These are phyloP conservation scores for Cercophora samala DNA, from an alignment of 495 filamentous ascomycete genomes.

Conservation along the genomic window DNA sequence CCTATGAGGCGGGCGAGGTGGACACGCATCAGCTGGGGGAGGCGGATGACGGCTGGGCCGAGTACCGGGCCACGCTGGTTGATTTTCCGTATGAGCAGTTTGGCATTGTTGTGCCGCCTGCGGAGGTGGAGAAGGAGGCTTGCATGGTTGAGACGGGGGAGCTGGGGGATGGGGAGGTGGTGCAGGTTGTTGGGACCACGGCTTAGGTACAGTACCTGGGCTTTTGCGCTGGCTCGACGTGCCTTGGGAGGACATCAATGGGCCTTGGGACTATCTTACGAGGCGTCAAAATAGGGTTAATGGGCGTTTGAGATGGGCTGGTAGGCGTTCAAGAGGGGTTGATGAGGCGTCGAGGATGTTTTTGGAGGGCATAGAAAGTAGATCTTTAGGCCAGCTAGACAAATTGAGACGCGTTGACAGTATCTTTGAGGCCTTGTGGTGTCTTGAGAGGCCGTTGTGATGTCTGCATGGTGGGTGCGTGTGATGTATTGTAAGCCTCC, in stretches of 20 bases:
- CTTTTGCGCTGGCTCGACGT: not conserved
- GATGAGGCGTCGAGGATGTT: not conserved
- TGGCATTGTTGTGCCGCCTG: conserved; percentile 54
- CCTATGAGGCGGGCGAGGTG: conserved; percentile 58
- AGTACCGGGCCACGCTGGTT: conserved; percentile 58
- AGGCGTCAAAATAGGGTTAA: not conserved
- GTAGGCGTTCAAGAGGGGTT: not conserved
- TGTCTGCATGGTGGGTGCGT: not conserved
- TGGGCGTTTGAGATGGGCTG: not conserved
- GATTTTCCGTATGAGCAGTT: conserved; percentile 71
- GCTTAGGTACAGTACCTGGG: not conserved
- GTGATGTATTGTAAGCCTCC: not conserved
- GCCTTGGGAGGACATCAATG: not conserved
- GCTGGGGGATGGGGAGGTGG: conserved; percentile 20
- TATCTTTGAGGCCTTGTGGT: not conserved
- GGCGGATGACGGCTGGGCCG: conserved; percentile 71
- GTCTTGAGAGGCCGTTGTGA: no score
- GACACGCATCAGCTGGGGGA: conserved; percentile 53
- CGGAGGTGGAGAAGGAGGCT: conserved; percentile 36
- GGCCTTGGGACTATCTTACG: not conserved
- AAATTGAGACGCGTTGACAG: not conserved
- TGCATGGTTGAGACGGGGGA: conserved; percentile 31
- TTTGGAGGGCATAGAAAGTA: not conserved
- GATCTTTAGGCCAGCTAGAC: not conserved
- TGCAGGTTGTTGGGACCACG: conserved; percentile 20